These are phyloP conservation scores for Aspergillus sp. DNA, from an alignment of 2,329 filamentous ascomycete species.

Conservation along the genomic window DNA sequence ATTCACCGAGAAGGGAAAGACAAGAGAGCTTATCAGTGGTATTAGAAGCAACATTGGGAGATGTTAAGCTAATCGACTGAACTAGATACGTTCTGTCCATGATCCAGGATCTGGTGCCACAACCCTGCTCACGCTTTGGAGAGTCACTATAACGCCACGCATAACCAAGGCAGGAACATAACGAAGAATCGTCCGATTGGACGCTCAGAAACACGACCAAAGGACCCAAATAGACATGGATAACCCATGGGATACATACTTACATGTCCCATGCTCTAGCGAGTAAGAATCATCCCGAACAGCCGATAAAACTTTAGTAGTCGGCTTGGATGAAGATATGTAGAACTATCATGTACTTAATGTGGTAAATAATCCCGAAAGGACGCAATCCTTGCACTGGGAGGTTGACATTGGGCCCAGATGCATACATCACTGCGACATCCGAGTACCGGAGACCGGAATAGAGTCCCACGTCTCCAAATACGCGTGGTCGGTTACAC, in stretches of 20 bases:
- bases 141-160: background rate
- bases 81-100: background rate
- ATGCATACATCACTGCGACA: too few species aligned
- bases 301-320: background rate
- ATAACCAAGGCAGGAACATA: background rate
- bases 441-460: too few species aligned
- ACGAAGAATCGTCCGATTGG: background rate
- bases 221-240: background rate
- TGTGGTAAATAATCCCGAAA: too few species aligned
- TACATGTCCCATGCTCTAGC: background rate
- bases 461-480: background rate
- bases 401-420: too few species aligned
- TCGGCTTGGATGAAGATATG: background rate
- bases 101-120: background rate
- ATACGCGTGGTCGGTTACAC: background rate
- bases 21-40: too few species aligned
- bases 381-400: too few species aligned
- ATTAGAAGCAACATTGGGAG: too few species aligned
- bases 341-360: background rate
- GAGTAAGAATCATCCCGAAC: background rate
- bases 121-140: background rate
- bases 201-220: background rate
- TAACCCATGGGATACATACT: background rate
- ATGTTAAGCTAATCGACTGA: background rate
- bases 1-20: too few species aligned